Base-by-base conservation (phyloP, 2,329 filamentous ascomycete species). In the Colletotrichum navitas region DNA sequence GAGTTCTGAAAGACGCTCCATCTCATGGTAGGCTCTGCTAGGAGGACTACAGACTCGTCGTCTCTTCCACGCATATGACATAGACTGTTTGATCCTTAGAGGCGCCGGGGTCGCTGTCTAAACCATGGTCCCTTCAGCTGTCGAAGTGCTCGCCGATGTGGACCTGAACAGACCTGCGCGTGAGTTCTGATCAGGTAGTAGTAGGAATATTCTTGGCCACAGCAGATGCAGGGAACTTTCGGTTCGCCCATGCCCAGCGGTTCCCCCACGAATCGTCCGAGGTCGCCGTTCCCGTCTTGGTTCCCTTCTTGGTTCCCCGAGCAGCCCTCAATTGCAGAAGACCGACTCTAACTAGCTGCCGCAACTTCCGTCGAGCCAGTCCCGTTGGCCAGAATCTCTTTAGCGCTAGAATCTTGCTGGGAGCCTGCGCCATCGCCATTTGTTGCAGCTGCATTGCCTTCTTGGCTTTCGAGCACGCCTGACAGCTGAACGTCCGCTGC, bases 401-500 rank as follows among this genome's bases (percentile, higher is more conserved):
- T 59, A 12, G 34, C 47, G 21, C 24, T 63, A 10, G 63, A 51
- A 36, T 29, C 24, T 26, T 74, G 77, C 43, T 74, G 70, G 16
- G 76, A 77, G 26, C 70, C 76, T 24, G 79, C 76, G 8, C 75
- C 76, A 49, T 75, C 76, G 21, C 66, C 69, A 12, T 72, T 69
- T 32, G 65, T 56, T n/a, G 39, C 52, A 32, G n/a, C 52, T 1
- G 59, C 29, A 24, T 43, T 56, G n/a, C 59, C 56, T 24, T 74
- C 73, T 52, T 74, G 65, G 32, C 67, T 68, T 61, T 81, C 81
- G 26, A 79, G 72, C 3, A 76, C 76, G 16, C 78, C 79, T 3
- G 79, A 73, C 8, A 87, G 79, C 24, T 85, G 80, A 12, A 87
- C 83, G 26, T 87, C 83, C 1, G 82, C 84, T 4, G 80, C 80